Evolutionary conservation across 2,329 filamentous ascomycete genomes (phyloP).

Genomic region (Phialophora expanda): DNA sequence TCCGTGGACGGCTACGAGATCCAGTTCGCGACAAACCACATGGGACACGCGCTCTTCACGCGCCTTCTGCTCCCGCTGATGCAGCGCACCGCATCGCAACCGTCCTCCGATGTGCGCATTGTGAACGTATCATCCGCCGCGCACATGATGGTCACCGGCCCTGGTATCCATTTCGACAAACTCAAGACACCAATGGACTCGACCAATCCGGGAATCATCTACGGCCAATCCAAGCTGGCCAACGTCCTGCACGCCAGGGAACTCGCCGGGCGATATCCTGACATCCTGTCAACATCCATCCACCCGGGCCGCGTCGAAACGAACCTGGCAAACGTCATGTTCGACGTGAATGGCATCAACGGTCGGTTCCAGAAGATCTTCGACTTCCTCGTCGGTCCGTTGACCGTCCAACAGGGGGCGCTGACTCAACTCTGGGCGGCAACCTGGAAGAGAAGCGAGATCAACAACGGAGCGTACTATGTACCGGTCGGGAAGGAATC

Average conservation of each 20-base stretch:
- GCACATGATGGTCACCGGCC: conserved; percentile 37
- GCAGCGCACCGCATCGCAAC: conserved; percentile 50
- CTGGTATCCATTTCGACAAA: conserved; percentile 48
- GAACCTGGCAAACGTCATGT: conserved; percentile 43
- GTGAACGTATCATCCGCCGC: conserved; percentile 48
- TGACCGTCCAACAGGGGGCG: conserved; percentile 45
- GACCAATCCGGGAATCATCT: conserved; percentile 46
- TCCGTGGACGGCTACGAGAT: conserved; percentile 58
- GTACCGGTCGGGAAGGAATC: conserved; percentile 44
- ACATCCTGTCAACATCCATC: conserved; percentile 51
- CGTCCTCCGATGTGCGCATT: conserved; percentile 52
- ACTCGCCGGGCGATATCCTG: conserved; percentile 52
- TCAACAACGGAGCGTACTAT: conserved; percentile 53
- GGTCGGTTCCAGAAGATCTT: conserved; percentile 9
- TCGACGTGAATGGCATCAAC: conserved; percentile 7
- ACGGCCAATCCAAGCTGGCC: conserved; percentile 58
- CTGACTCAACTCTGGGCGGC: conserved; percentile 53
- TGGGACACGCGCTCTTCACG: conserved; percentile 58
- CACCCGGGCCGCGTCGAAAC: conserved; percentile 59
- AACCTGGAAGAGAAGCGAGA: conserved; percentile 39
- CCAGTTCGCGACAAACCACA: conserved; percentile 59
- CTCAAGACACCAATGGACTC: conserved; percentile 39
- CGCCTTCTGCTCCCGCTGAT: conserved; percentile 54
- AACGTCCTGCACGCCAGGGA: conserved; percentile 55
- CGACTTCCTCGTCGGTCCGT: conserved; percentile 18